Conservation (phyloP, 2,329 filamentous ascomycete genomes). For the Alternaria sp. region DNA sequence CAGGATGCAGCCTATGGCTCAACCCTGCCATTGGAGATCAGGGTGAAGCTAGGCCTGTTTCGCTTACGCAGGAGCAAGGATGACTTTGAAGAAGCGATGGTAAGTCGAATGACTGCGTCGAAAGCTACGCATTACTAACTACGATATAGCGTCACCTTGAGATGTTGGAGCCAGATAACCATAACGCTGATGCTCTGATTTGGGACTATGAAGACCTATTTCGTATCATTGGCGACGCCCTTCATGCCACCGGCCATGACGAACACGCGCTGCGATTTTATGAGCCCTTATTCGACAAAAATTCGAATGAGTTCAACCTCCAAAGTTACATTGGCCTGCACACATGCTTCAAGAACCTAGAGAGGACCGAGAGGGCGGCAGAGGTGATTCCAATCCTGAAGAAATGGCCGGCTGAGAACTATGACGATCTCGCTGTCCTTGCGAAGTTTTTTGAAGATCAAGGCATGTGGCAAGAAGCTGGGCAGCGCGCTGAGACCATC, state of each 20-base stretch:
- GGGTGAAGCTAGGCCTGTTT: slow-evolving; percentile 82
- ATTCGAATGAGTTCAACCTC: slow-evolving; percentile 33
- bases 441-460: slow-evolving; percentile 80
- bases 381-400: slow-evolving; percentile 78
- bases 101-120: slow-evolving; percentile 65
- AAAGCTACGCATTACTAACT: slow-evolving; percentile 25
- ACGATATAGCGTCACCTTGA: slow-evolving; percentile 54
- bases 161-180: slow-evolving; percentile 71
- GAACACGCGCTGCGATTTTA: slow-evolving; percentile 66
- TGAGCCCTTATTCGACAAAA: slow-evolving; percentile 51
- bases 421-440: slow-evolving; percentile 78
- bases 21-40: slow-evolving; percentile 79
- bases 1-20: slow-evolving; percentile 69
- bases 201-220: slow-evolving; percentile 80
- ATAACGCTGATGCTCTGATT: slow-evolving; percentile 57
- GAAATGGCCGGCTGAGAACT: slow-evolving; percentile 71
- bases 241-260: slow-evolving; percentile 59
- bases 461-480: slow-evolving; percentile 64
- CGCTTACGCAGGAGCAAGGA: slow-evolving; percentile 73
- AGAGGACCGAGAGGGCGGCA: slow-evolving; percentile 72
- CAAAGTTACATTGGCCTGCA: slow-evolving; percentile 45
- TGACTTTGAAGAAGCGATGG: slow-evolving; percentile 72
- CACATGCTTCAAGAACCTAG: slow-evolving; percentile 71
- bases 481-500: slow-evolving; percentile 66
- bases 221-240: slow-evolving; percentile 69